phyloP scores from a whole-genome alignment of 2,329 filamentous ascomycete genomes.

The Aschersonia sp. region DNA sequence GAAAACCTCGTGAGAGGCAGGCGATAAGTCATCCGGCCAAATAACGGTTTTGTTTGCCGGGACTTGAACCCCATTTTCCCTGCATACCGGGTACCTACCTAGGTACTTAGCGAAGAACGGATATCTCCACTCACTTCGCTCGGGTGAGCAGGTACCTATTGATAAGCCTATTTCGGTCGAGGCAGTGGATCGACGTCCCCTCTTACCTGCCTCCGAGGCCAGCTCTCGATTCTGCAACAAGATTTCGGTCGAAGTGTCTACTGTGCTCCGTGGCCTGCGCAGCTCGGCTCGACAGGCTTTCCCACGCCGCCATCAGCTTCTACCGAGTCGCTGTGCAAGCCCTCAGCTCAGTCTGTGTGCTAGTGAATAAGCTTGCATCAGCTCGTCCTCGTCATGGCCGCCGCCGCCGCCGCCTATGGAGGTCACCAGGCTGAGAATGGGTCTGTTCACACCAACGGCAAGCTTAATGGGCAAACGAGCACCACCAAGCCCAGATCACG shows the following conservation, averaged over 20 bases:
- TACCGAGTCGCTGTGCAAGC: neutral
- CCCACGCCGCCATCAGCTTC: neutral
- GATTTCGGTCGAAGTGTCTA: neutral
- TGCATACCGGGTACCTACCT: too few relatives aligned
- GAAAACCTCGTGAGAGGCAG: too few relatives aligned
- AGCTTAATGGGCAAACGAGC: slow-evolving; percentile 15
- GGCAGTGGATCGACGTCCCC: too few relatives aligned
- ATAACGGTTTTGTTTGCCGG: too few relatives aligned
- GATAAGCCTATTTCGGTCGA: too few relatives aligned
- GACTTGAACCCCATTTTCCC: too few relatives aligned
- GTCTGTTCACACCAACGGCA: slow-evolving; percentile 19
- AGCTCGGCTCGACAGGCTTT: neutral
- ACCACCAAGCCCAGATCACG: slow-evolving; percentile 6
- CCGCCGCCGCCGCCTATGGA: slow-evolving; percentile 16
- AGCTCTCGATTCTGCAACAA: neutral
- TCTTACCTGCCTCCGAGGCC: too few relatives aligned
- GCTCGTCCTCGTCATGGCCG: slow-evolving; percentile 9
- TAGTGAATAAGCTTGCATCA: neutral
- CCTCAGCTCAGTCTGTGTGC: too few relatives aligned
- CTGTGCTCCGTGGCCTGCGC: neutral
- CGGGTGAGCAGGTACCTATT: too few relatives aligned
- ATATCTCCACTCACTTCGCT: too few relatives aligned
- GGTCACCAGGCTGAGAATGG: slow-evolving; percentile 20
- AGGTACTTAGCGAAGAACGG: too few relatives aligned
- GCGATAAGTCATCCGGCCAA: too few relatives aligned